Conservation (phyloP, 148 eudicot species). For the Spergularia bocconei region DNA sequence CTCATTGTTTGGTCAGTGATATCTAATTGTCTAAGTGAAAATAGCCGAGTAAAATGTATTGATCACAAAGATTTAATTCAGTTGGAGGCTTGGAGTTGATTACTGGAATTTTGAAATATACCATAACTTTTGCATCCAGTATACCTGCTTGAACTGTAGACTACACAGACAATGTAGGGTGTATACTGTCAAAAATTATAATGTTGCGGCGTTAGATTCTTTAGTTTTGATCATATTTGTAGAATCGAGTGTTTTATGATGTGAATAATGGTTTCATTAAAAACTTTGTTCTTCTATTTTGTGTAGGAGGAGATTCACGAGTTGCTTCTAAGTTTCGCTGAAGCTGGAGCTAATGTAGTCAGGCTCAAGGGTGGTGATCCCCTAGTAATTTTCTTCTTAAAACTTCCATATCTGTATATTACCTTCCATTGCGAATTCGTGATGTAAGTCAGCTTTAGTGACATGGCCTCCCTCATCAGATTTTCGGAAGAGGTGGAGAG, state of each 20-base stretch:
- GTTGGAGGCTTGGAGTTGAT: neutral
- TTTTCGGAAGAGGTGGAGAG: constrained; percentile 97
- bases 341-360: constrained; percentile 90
- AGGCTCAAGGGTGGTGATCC: constrained; percentile 99
- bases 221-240: neutral
- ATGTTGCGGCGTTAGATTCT: neutral
- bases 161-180: neutral
- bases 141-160: neutral
- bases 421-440: neutral
- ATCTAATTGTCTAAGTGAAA: neutral
- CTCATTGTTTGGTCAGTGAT: neutral
- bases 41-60: neutral
- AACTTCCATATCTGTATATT: neutral
- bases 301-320: constrained; percentile 81
- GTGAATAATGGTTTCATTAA: neutral
- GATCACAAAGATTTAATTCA: neutral
- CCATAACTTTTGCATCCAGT: neutral
- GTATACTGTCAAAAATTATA: neutral
- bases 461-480: constrained; percentile 27
- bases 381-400: constrained; percentile 47
- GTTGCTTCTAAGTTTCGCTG: constrained; percentile 88
- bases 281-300: neutral
- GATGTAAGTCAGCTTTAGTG: neutral
- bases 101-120: neutral
- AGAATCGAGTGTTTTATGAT: neutral